Evolutionary conservation across 2,329 filamentous ascomycete genomes (phyloP), one percentile per base, ranked within the genome.

Genomic region (Ophiostoma angusticollis): DNA sequence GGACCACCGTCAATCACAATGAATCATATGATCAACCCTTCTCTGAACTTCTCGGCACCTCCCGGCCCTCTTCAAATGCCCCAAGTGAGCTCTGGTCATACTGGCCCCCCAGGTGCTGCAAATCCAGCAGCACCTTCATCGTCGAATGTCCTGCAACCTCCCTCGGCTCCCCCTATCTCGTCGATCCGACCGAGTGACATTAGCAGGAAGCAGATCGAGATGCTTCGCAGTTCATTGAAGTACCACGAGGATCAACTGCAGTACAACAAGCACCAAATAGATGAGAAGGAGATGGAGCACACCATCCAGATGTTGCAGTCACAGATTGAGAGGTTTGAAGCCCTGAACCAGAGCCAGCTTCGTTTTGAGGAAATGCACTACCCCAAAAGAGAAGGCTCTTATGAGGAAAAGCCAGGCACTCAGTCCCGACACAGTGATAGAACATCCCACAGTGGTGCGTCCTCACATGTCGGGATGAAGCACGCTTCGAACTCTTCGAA

Each of bases 191-290:
- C 65, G 4, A 77, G 72, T 47, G 68, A 73, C n/a, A 73, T 77
- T 47, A 76, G 70, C 7, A 70, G 60, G 50, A 71, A 68, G 47
- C 72, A 77, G 47, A 64, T 77, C 35, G 62, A 67, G 17, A 56
- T 58, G 30, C 62, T 78, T 39, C 64, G 63, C 29, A 49, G 52
- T n/a, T 64, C 65, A n/a, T 59, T 78, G 43, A 71, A 67, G 49
- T 67, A 68, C 41, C 60, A 70, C 29, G 67, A 76, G 45, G 67
- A 72, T 43, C 73, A 79, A 47, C 54, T 78, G 31, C 64, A 67
- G 37, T 75, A 71, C 58, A 78, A 78, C 50, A 68, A 65, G 46
- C 71, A 78, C 45, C 73, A 78, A 47, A 73, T 78, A 45, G 73
- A 78, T 42, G 70, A 72, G 47, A 63, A 61, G 44, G 55, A 61